A percentile compares a stretch with the other conserved stretches of the same genome.
Evolutionary conservation across 371 early-diverging fungal species (phyloP).

Genomic region (Chytridiales sp.): DNA sequence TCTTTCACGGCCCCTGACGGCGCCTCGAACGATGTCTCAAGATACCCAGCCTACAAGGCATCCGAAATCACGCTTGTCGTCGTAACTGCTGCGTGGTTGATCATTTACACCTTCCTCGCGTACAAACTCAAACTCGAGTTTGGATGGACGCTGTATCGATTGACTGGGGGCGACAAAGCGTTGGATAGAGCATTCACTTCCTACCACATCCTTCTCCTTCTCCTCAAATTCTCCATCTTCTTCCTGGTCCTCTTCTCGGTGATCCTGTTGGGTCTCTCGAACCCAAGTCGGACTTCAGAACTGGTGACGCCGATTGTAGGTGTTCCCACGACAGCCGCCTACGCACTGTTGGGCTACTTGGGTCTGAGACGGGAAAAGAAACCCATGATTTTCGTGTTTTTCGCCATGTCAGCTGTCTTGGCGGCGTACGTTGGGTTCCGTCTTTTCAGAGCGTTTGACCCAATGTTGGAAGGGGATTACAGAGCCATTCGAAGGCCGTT

Average conservation of each 20-base stretch:
- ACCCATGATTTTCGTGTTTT: background rate
- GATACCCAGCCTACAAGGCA: background rate
- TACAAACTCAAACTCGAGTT: conserved; percentile 20
- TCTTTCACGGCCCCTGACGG: background rate
- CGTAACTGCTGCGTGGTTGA: conserved; percentile 15
- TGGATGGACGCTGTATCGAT: conserved; percentile 26
- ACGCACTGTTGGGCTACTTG: background rate
- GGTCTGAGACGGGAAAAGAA: background rate
- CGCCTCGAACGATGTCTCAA: background rate
- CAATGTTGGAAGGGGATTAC: background rate
- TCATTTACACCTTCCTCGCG: conserved; percentile 9
- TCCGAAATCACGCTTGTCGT: conserved; percentile 14
- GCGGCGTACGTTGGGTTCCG: background rate
- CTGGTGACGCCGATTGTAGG: background rate
- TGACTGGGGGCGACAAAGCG: conserved; percentile 20
- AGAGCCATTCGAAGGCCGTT: conserved; percentile 10
- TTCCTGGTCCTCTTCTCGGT: conserved; percentile 17
- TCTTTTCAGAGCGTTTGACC: no score
- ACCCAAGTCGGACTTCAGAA: background rate
- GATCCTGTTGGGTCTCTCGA: background rate
- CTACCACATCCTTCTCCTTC: conserved; percentile 18
- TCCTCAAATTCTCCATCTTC: conserved; percentile 20
- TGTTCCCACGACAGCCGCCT: background rate
- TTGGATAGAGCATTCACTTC: conserved; percentile 7
- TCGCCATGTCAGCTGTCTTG: background rate